Evolutionary conservation across 495 filamentous ascomycete genomes (phyloP), one percentile per base, ranked within the genome.

Genomic region (Talaromyces nanjingensis): DNA sequence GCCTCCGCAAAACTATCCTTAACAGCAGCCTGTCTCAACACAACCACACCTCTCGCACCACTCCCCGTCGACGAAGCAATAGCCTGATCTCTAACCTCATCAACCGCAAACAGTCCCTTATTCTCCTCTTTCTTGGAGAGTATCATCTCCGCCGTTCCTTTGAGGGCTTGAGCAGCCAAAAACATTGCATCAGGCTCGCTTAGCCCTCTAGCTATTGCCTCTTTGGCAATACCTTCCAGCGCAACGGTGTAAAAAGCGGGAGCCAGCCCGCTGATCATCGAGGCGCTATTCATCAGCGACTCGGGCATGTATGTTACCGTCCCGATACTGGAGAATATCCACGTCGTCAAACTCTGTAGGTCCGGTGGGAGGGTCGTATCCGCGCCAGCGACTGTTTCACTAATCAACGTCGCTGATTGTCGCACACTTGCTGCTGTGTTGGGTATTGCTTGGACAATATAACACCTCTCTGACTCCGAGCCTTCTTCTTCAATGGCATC

Each of bases 141-240:
- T 11, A 62, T 24, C 45, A 74, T 64, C 42, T 70, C 72, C 8
- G 71, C 71, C 52, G 76, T 68, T 4, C 76, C 75, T 33, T 67
- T 59, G 22, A 79, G 20, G 4, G 70, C 69, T 63, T 74, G 70
- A 22, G 73, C 63, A 16, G 70, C 64, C 62, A 79, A 65, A 63
- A 74, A 68, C 68, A 75, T 62, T 1, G 77, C 76, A 65, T 78
- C 74, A 0, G 65, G 57, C 33, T 75, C 63, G 45, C 71, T 70
- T 1, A 78, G 27, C 0, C 77, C 77, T 67, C 75, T 73, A 0
- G 68, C 72, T 39, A 79, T 75, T 66, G 70, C 73, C 3, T 76
- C 77, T 67, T 79, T 75, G 45, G 77, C 33, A 20, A 78, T 66
- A 3, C 77, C 77, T 31, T 78, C 74, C 55, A 77, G 64, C 3